phyloP scores from a whole-genome alignment of 345 rosid species.

The Rubroshorea leprosula region DNA sequence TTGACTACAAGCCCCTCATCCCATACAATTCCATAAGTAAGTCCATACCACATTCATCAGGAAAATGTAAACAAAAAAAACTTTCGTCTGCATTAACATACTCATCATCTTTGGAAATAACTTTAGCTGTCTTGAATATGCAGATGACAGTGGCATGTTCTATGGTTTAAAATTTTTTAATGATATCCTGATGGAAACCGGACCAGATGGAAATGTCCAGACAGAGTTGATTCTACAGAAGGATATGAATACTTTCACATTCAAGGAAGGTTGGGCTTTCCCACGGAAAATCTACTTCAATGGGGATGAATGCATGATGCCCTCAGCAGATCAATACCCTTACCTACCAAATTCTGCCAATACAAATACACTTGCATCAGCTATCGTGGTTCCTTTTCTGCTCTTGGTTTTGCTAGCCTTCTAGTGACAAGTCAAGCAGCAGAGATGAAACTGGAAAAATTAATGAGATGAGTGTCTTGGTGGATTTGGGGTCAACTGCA shows the following conservation, averaged over 20 bases:
- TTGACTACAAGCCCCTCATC: slow-evolving; percentile 18
- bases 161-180: slow-evolving; percentile 33
- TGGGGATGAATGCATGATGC: slow-evolving; percentile 39
- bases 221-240: slow-evolving; percentile 34
- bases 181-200: slow-evolving; percentile 34
- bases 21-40: slow-evolving; percentile 21
- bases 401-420: slow-evolving; percentile 5
- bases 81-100: background rate
- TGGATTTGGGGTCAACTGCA: too few relatives aligned
- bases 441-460: background rate
- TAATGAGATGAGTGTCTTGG: too few relatives aligned
- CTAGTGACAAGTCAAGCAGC: slow-evolving; percentile 12
- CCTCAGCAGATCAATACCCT: slow-evolving; percentile 33
- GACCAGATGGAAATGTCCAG: slow-evolving; percentile 37
- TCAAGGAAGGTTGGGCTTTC: slow-evolving; percentile 25
- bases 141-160: slow-evolving; percentile 45
- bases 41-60: background rate
- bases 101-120: background rate
- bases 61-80: background rate
- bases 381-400: background rate
- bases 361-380: background rate
- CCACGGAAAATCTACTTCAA: slow-evolving; percentile 38
- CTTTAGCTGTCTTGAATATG: slow-evolving; percentile 1
- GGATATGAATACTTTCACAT: slow-evolving; percentile 27
- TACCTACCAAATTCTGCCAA: slow-evolving; percentile 28